Conservation (phyloP, 768 basidiomycete species). For the Amanita polypyramis region DNA sequence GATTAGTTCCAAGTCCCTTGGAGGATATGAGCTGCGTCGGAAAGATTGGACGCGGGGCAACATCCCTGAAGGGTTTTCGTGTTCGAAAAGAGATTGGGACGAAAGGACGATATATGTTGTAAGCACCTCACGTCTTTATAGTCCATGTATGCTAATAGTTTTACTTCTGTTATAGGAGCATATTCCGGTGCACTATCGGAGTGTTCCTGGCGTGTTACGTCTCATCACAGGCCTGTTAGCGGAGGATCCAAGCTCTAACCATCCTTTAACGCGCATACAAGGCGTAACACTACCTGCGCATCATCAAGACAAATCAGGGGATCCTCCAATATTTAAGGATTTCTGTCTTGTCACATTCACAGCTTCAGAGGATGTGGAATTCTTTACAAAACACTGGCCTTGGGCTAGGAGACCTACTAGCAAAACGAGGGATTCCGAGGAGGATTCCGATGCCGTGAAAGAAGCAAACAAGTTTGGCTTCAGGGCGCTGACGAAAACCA, state of each 20-base stretch:
- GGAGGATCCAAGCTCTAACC: conserved; percentile 5
- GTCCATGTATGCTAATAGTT: neutral
- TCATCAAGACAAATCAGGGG: conserved; percentile 46
- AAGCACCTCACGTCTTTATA: neutral
- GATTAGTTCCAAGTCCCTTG: conserved; percentile 10
- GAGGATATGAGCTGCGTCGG: conserved; percentile 59
- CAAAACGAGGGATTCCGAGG: neutral
- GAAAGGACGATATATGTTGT: conserved; percentile 60
- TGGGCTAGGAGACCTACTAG: conserved; percentile 32
- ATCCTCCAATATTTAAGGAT: conserved; percentile 54
- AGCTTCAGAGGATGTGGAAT: conserved; percentile 24
- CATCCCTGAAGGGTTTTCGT: conserved; percentile 13
- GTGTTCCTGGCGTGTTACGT: conserved; percentile 35
- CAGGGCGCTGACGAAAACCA: conserved; percentile 40
- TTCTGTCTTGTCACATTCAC: conserved; percentile 63
- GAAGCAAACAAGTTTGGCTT: conserved; percentile 54
- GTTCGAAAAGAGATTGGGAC: conserved; percentile 45
- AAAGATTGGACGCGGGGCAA: conserved; percentile 28
- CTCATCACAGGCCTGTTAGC: conserved; percentile 30
- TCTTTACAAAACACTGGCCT: conserved; percentile 44
- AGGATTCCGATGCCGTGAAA: conserved; percentile 23
- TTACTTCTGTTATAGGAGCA: conserved; percentile 42
- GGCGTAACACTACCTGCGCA: conserved; percentile 49
- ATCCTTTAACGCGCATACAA: conserved; percentile 29
- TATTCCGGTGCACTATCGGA: conserved; percentile 46